These are phyloP conservation scores for Coniella vitis DNA, from an alignment of 2,329 filamentous ascomycete genomes.

Conservation along the genomic window DNA sequence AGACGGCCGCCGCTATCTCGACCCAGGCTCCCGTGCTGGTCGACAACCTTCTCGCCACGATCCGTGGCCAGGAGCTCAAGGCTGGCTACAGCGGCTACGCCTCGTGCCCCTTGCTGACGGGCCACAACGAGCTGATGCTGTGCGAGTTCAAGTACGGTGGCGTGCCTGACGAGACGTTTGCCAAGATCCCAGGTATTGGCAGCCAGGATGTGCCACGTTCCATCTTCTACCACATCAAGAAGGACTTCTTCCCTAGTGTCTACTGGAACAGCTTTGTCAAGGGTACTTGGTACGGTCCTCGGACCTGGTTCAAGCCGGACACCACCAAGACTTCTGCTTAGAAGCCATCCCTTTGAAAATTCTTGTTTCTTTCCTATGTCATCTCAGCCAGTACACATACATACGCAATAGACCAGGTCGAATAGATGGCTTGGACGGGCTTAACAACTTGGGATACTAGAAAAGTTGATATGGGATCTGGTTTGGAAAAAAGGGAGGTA, in stretches of 20 bases:
- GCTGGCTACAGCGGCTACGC: slow-evolving; percentile 37
- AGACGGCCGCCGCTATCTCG: slow-evolving; percentile 39
- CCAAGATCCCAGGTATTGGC: slow-evolving; percentile 22
- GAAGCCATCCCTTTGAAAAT: neutral
- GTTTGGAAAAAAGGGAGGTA: too few relatives aligned
- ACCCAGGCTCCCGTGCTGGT: slow-evolving; percentile 37
- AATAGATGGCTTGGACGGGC: too few relatives aligned
- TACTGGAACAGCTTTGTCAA: slow-evolving; percentile 27
- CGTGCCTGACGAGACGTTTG: slow-evolving; percentile 39
- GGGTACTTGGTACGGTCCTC: slow-evolving; percentile 26
- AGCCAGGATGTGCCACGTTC: slow-evolving; percentile 33
- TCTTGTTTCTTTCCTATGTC: neutral
- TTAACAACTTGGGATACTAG: too few relatives aligned
- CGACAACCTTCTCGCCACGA: slow-evolving; percentile 30
- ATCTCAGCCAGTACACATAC: too few relatives aligned
- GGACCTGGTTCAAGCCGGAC: slow-evolving; percentile 15
- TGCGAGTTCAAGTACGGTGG: slow-evolving; percentile 43
- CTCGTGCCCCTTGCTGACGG: slow-evolving; percentile 38
- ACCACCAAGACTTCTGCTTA: slow-evolving; percentile 5
- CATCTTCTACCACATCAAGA: slow-evolving; percentile 37
- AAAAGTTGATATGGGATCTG: too few relatives aligned
- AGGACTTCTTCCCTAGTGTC: slow-evolving; percentile 34
- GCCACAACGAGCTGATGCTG: slow-evolving; percentile 38
- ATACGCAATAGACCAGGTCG: too few relatives aligned
- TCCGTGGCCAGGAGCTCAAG: slow-evolving; percentile 27